A percentile compares a stretch with the other conserved stretches of the same genome.
Conservation (phyloP, 1,284 basidiomycete species). For the Microbotryum intermedium region DNA sequence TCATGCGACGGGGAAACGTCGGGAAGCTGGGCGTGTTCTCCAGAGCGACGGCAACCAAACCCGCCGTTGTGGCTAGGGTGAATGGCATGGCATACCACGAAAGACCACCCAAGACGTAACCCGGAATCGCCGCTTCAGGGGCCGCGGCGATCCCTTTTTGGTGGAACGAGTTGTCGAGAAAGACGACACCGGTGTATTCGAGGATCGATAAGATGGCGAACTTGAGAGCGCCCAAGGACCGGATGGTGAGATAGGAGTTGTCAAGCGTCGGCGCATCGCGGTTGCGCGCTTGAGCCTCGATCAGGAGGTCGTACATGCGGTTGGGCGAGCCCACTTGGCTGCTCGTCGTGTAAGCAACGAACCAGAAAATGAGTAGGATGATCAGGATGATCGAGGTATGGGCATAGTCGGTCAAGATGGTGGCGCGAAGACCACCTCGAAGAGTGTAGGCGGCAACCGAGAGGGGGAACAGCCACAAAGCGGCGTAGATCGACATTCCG, state of each 20-base stretch:
- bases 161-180: conserved; percentile 52
- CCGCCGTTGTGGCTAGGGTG: conserved; percentile 11
- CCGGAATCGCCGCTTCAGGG: conserved; percentile 34
- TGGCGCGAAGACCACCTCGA: conserved; percentile 44
- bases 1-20: conserved; percentile 14
- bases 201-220: conserved; percentile 43
- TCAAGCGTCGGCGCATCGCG: conserved; percentile 50
- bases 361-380: conserved; percentile 60
- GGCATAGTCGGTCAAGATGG: conserved; percentile 50
- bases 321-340: conserved; percentile 49
- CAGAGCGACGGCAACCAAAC: conserved; percentile 11
- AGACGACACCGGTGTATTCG: conserved; percentile 40
- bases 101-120: conserved; percentile 40
- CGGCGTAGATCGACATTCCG: conserved; percentile 69
- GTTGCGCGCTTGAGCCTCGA: conserved; percentile 42
- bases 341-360: conserved; percentile 67
- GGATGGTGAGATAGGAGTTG: conserved; percentile 62
- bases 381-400: conserved; percentile 56
- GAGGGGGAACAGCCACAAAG: conserved; percentile 64
- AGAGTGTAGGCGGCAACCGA: conserved; percentile 45
- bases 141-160: conserved; percentile 36
- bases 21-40: conserved; percentile 10
- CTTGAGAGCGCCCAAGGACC: conserved; percentile 69
- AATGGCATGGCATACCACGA: conserved; percentile 72
- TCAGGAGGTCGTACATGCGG: conserved; percentile 34